Evolutionary conservation across 1,139 yeast species (phyloP), one percentile per base, ranked within the genome.

Genomic region (Candida glucosophila): DNA sequence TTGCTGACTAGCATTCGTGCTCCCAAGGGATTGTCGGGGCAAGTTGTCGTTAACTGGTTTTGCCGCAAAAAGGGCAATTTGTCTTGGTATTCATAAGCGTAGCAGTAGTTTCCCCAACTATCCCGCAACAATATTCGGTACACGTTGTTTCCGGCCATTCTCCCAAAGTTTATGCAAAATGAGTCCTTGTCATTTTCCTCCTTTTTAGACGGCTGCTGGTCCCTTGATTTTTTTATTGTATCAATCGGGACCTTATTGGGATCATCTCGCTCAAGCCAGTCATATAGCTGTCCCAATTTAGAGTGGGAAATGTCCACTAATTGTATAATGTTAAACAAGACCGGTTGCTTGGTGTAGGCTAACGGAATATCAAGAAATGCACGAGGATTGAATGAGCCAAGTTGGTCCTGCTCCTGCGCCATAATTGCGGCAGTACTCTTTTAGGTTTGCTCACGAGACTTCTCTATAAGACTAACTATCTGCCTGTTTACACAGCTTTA

Each of bases 231-330:
- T 22, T 36, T 35, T 20, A 63, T 32, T 17, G 66, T 38, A 37
- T 64, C 71, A 3, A 55, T 67, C 1, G 61, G 51, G 3, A 54
- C 62, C 15, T 44, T 52, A 30, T 55, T 55, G n/a, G 69, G 69
- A 34, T 61, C 56, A 23, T 50, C 53, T 27, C 39, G 40, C 28
- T 50, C 54, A 28, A 40, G 47, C 69, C 70, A 63, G 21, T 57
- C 56, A 29, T 63, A 68, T 8, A 62, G 31, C 24, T 58, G 61
- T 24, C 48, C 42, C 16, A 58, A 40, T 19, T 45, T 46, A 4
- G 67, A 54, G 23, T 46, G 55, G 24, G 62, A 44, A 8, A 63
- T 54, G 37, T 61, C 60, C 28, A 44, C 47, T 2, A 61, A 42
- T 26, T 55, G 57, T 11, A 62, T 43, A 3, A 63, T 48, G 23